A percentile compares a stretch with the other conserved stretches of the same genome.
phyloP scores from a whole-genome alignment of 2,329 filamentous ascomycete genomes.

The Cyphellophora attinorum region DNA sequence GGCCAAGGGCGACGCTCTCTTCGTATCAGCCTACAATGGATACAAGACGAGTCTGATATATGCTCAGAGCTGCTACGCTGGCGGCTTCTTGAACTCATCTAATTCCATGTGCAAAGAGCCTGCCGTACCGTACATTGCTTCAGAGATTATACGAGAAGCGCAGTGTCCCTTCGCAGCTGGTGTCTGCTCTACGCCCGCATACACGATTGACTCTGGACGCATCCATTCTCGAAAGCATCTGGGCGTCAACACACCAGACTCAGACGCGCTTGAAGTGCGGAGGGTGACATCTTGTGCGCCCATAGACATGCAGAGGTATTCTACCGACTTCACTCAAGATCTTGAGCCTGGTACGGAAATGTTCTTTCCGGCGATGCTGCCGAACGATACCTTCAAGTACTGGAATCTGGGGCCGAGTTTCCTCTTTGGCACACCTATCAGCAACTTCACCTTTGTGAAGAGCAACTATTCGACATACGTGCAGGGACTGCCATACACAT shows the following conservation, averaged over 20 bases:
- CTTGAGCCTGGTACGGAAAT: conserved; percentile 1
- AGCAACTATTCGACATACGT: conserved; percentile 4
- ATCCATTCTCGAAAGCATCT: conserved; percentile 7
- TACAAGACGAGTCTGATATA: conserved; percentile 2
- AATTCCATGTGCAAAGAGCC: too few species aligned
- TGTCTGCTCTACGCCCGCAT: too few species aligned
- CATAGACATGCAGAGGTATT: conserved; percentile 5
- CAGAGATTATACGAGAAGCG: too few species aligned
- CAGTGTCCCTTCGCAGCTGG: too few species aligned
- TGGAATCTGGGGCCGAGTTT: conserved; percentile 3
- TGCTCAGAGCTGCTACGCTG: conserved; percentile 4
- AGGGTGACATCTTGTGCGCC: conserved; percentile 8
- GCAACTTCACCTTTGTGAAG: conserved; percentile 6
- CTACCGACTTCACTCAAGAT: conserved; percentile 1
- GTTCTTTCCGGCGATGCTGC: conserved; percentile 2
- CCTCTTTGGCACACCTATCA: conserved; percentile 3
- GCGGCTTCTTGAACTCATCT: too few species aligned
- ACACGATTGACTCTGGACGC: too few species aligned
- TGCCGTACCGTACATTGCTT: too few species aligned
- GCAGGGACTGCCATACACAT: conserved; percentile 2
- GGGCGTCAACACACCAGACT: conserved; percentile 7
- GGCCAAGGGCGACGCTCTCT: conserved; percentile 3
- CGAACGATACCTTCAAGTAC: conserved; percentile 5
- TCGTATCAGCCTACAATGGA: conserved; percentile 5
- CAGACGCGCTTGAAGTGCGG: conserved; percentile 5